These are phyloP conservation scores for Boletus semigastroideus DNA, from an alignment of 1,284 basidiomycete genomes.

Conservation along the genomic window DNA sequence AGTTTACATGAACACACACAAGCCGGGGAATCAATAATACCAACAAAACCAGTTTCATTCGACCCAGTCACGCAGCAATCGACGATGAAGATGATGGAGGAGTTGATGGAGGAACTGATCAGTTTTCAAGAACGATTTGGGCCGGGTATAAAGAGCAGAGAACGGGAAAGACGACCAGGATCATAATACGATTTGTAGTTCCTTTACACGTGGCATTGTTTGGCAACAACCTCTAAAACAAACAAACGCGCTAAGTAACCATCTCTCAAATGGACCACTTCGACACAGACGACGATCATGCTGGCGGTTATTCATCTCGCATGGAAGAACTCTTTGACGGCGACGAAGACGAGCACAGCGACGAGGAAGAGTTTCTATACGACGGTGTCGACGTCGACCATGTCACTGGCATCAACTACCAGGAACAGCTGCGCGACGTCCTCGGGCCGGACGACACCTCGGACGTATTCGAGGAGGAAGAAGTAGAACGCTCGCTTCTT, in stretches of 20 bases:
- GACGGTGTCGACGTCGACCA: conserved; percentile 61
- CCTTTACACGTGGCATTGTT: conserved; percentile 26
- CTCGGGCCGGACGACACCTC: conserved; percentile 64
- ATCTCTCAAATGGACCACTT: conserved; percentile 13
- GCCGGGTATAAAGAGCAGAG: conserved; percentile 54
- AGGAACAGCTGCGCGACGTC: conserved; percentile 69
- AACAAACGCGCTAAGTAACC: conserved; percentile 17
- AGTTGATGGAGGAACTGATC: conserved; percentile 83
- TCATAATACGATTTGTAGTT: conserved; percentile 33
- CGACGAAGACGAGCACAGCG: conserved; percentile 39
- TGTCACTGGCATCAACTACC: conserved; percentile 48
- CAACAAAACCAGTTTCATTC: conserved; percentile 5
- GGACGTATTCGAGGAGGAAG: conserved; percentile 47
- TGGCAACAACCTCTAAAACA: conserved; percentile 27
- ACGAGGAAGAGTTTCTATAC: conserved; percentile 70
- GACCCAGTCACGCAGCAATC: conserved; percentile 25
- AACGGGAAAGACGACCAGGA: conserved; percentile 48
- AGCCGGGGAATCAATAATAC: conserved; percentile 6
- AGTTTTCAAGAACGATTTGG: conserved; percentile 86
- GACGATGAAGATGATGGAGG: conserved; percentile 84
- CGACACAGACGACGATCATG: conserved; percentile 30
- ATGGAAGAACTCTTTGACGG: conserved; percentile 72
- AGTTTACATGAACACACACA: conserved; percentile 3
- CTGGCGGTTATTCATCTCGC: conserved; percentile 65
- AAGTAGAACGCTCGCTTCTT: conserved; percentile 47